Percentiles rank a stretch among this genome's conserved stretches.
phyloP scores from a whole-genome alignment of 2,329 filamentous ascomycete species.

The Cladophialophora bantiana region DNA sequence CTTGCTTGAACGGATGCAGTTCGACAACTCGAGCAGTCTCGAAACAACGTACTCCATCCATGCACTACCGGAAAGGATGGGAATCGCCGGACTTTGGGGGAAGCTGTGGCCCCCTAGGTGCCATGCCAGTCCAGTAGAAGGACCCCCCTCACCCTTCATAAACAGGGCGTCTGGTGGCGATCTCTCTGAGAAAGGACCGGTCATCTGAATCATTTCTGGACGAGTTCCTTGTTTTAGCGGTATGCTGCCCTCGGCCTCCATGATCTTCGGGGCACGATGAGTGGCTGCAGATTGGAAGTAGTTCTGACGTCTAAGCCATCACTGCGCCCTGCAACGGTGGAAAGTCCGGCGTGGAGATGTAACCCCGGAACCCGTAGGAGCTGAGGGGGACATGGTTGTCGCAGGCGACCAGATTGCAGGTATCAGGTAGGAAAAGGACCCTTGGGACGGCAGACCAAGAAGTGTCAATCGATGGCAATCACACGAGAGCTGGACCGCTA shows the following conservation, averaged over 20 bases:
- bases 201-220: neutral
- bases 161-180: constrained; percentile 7
- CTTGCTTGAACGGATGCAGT: constrained; percentile 9
- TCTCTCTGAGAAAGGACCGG: neutral
- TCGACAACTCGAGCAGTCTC: neutral
- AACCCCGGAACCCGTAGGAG: neutral
- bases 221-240: neutral
- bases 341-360: neutral
- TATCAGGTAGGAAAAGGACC: neutral
- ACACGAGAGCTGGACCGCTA: neutral
- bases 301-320: neutral
- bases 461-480: neutral
- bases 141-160: neutral
- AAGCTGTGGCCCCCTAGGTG: neutral
- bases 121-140: neutral
- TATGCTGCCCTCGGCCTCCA: neutral
- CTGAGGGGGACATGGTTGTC: neutral
- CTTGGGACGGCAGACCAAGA: neutral
- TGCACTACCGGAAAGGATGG: neutral
- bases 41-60: neutral
- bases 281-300: neutral
- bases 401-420: neutral
- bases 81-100: neutral
- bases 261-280: neutral
- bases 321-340: neutral